Base-by-base conservation (phyloP, 805 yeast genomes). In the Hanseniaspora meyeri region DNA sequence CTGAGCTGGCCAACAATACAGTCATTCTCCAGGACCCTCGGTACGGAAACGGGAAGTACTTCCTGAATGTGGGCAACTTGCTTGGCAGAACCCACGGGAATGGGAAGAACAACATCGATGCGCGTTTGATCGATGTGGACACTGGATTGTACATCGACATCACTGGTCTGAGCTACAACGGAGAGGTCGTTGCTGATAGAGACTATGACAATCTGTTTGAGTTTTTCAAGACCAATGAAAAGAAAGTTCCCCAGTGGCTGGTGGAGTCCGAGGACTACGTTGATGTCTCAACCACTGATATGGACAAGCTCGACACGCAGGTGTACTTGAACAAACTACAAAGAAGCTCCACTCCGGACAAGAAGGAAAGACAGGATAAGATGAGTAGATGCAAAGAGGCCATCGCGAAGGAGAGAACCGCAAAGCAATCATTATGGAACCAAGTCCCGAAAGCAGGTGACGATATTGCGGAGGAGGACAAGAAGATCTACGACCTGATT, bases 131-230 rank as follows among this genome's bases (percentile, higher is more conserved):
- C 55, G 90, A 84, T 65, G 71, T 81, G 9, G 85, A 81, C 60
- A 75, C 82, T 5, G 93, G 91, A 0, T 66, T 82, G 56, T 85
- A 79, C 62, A 81, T 85, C 55, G 93, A 85, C 65, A 79, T 85
- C 37, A 85, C 93, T 0, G 90, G 81, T 0, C 67, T 83, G 57
- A 74, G 83, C 1, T 31, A 61, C 66, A 27, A 66, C 66, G 11
- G 68, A 69, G 11, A 53, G 27, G 47, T 53, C 39, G 47, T 53
- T 3, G 38, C 57, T 16, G 51, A 53, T 11, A 38, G 36, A 31
- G 47, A 53, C 9, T 53, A 46, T 29, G 14, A 29, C 14, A 5
- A 3, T 24, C 31, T 53, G 17, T 4, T 14, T 31, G 34, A 32
- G 2, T 53, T 53, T 32, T 29, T 46, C n/a, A 32, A 39, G 2